phyloP scores from a whole-genome alignment of 352 stramenopile species.

The Chrysophaeum taylorii region DNA sequence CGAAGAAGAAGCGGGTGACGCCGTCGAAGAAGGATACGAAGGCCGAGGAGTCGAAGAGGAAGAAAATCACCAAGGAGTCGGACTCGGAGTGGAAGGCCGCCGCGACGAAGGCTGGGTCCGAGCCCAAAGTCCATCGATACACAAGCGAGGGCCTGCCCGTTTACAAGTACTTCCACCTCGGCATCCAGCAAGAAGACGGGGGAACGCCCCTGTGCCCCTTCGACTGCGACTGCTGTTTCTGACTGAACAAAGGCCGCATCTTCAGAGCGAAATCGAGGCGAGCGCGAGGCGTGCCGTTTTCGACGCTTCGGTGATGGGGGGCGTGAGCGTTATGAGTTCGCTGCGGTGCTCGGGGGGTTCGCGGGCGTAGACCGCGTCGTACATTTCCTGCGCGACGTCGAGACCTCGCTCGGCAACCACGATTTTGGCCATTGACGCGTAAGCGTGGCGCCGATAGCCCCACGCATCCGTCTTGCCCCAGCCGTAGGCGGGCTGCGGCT shows the following conservation, averaged over 20 bases:
- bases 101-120: too few species aligned
- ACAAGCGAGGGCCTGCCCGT: neutral
- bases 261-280: too few species aligned
- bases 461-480: slow-evolving; percentile 53
- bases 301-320: slow-evolving; percentile 16
- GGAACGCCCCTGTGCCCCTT: slow-evolving; percentile 4
- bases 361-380: neutral
- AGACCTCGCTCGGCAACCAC: slow-evolving; percentile 21
- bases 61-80: too few species aligned
- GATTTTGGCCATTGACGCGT: slow-evolving; percentile 47
- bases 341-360: neutral
- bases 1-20: too few species aligned
- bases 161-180: slow-evolving; percentile 11
- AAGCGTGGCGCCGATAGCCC: slow-evolving; percentile 46
- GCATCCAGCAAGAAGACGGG: neutral
- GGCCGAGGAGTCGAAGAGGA: too few species aligned
- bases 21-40: too few species aligned
- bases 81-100: too few species aligned
- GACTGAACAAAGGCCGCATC: too few species aligned
- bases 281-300: slow-evolving; percentile 13
- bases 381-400: neutral
- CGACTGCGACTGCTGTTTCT: slow-evolving; percentile 12
- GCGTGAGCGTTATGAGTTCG: neutral
- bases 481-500: slow-evolving; percentile 36
- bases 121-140: neutral